These are phyloP conservation scores for Aspergillus quadrilineatus DNA, from an alignment of 2,329 filamentous ascomycete genomes.

Conservation along the genomic window DNA sequence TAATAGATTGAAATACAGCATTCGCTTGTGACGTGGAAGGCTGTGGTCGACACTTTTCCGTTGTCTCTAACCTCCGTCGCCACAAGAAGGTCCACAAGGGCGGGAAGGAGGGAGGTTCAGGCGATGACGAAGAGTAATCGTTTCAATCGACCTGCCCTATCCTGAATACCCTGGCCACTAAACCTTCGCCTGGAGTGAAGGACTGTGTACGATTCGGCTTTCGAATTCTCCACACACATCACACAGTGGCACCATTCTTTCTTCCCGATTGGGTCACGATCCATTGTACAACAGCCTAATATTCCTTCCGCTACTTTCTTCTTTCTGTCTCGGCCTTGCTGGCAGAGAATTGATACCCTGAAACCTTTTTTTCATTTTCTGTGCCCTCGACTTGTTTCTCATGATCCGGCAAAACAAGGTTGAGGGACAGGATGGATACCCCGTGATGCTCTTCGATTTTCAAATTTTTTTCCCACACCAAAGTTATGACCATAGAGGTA, in stretches of 20 bases:
- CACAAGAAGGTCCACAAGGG: slow-evolving; percentile 96
- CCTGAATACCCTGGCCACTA: slow-evolving; percentile 16
- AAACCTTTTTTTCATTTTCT: slow-evolving; percentile 18
- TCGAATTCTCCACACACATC: slow-evolving; percentile 12
- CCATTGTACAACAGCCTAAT: slow-evolving; percentile 37
- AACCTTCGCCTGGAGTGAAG: slow-evolving; percentile 3
- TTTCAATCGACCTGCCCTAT: slow-evolving; percentile 11
- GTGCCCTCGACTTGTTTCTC: slow-evolving; percentile 20
- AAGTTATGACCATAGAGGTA: slow-evolving; percentile 43
- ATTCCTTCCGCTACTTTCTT: slow-evolving; percentile 24
- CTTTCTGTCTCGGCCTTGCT: slow-evolving; percentile 22
- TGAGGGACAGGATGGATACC: slow-evolving; percentile 20
- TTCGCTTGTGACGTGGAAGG: slow-evolving; percentile 93
- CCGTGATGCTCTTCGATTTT: slow-evolving; percentile 20
- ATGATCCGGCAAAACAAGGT: slow-evolving; percentile 23
- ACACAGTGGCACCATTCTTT: slow-evolving; percentile 16
- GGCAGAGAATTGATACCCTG: slow-evolving; percentile 31
- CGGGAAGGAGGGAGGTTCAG: slow-evolving; percentile 41
- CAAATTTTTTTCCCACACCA: slow-evolving; percentile 14
- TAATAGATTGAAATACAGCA: slow-evolving; percentile 54
- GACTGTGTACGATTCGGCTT: slow-evolving; percentile 8
- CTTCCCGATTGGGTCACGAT: slow-evolving; percentile 20
- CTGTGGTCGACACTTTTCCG: slow-evolving; percentile 93
- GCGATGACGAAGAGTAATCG: slow-evolving; percentile 43
- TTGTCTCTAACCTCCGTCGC: slow-evolving; percentile 89